Base-by-base conservation (phyloP, 116 monocot genomes). In the Zostera marina region DNA sequence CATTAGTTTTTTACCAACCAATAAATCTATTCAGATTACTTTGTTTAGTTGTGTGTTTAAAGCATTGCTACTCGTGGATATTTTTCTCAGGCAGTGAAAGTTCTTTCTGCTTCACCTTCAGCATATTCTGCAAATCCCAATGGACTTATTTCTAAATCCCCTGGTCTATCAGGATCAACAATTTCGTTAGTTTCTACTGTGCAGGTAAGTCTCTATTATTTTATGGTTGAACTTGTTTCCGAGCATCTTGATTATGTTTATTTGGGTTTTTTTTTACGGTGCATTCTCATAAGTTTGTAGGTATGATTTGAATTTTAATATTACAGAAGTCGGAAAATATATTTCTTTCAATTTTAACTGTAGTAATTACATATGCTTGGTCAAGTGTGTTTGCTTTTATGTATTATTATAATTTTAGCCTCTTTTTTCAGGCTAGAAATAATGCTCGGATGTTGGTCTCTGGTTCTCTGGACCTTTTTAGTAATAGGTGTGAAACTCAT, bases 121-220 rank as follows among this genome's bases (percentile, higher is more conserved):
- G 85, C 89, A 72, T 96, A 89, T 74, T 96, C 83, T 39, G 85
- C 85, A 58, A 96, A 81, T 26, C 96, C 96, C 64, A 85, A 71
- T 17, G 66, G 75, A 46, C 82, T 78, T 62, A 59, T 89, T 15
- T 70, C 89, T 61, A 76, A 74, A 52, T 70, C 90, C 67, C 87
- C 92, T 17, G 66, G 80, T 69, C 89, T 96, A 63, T 85, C 83
- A 41, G 90, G 96, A 64, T 70, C 77, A 53, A 51, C 80, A 53
- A 89, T 96, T 57, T 89, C 96, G 59, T 72, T 96, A 58, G 96
- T 96, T 74, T 96, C 96, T 53, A 58, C 89, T 67, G 74, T 89
- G 59, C 96, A 96, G 96, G 96, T 96, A 55, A 38, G 49, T 13
- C 39, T 8, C n/a, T 56, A n/a, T 56, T 9, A 56, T 7, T n/a